These are phyloP conservation scores for Carex cristatella DNA, from an alignment of 176 grass and related monocot genomes.

Conservation along the genomic window DNA sequence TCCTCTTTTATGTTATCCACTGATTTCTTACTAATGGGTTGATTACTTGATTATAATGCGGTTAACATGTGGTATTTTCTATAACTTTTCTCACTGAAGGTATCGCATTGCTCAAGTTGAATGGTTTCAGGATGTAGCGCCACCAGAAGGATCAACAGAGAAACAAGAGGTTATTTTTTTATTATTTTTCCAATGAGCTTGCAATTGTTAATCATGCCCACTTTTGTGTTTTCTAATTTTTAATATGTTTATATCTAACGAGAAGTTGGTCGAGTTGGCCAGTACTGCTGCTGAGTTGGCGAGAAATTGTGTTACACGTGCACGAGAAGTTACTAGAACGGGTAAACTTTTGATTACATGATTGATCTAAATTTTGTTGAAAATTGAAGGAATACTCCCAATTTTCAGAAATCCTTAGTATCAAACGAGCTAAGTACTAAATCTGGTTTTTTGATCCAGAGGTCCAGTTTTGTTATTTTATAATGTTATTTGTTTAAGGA, in stretches of 20 bases:
- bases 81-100: slow-evolving; percentile 37
- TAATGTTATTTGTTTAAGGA: slow-evolving; percentile 8
- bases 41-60: slow-evolving; percentile 14
- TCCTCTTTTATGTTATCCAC: slow-evolving; percentile 16
- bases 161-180: slow-evolving; percentile 58
- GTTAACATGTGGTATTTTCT: slow-evolving; percentile 16
- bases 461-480: not conserved
- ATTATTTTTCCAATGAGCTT: slow-evolving; percentile 10
- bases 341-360: slow-evolving; percentile 33
- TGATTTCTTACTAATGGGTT: not conserved
- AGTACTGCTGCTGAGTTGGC: slow-evolving; percentile 72
- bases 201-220: not conserved
- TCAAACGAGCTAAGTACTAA: not conserved
- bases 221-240: slow-evolving; percentile 7
- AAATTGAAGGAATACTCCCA: not conserved
- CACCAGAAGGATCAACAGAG: slow-evolving; percentile 66
- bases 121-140: slow-evolving; percentile 69
- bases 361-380: slow-evolving; percentile 12
- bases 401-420: not conserved
- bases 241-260: slow-evolving; percentile 23
- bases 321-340: slow-evolving; percentile 49
- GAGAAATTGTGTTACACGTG: slow-evolving; percentile 52
- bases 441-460: not conserved
- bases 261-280: slow-evolving; percentile 62
- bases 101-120: slow-evolving; percentile 99